Conservation (phyloP, 768 basidiomycete species). For the Trametopsis cervina region DNA sequence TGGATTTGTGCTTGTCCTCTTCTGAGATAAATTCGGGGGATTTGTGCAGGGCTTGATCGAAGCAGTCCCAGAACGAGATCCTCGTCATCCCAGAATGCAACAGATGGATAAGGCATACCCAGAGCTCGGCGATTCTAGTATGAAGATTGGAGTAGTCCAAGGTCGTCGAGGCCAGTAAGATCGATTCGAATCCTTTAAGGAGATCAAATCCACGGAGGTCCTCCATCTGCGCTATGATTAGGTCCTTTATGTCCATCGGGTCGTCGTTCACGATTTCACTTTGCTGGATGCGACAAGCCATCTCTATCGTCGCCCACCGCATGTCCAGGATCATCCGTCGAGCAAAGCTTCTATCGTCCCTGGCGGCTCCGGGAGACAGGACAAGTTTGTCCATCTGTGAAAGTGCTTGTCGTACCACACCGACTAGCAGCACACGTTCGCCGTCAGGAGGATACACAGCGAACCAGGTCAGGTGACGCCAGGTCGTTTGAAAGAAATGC, state of each 20-base stretch:
- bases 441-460: background rate
- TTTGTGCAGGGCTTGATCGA: background rate
- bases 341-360: slow-evolving; percentile 23
- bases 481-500: background rate
- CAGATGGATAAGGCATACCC: slow-evolving; percentile 71
- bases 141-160: slow-evolving; percentile 28
- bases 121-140: slow-evolving; percentile 50
- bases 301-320: slow-evolving; percentile 63
- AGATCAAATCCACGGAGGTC: slow-evolving; percentile 51
- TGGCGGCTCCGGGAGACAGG: slow-evolving; percentile 7
- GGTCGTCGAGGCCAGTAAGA: slow-evolving; percentile 27
- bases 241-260: slow-evolving; percentile 16
- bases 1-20: slow-evolving; percentile 24
- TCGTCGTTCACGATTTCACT: slow-evolving; percentile 13
- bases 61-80: slow-evolving; percentile 4
- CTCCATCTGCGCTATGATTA: slow-evolving; percentile 34
- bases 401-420: background rate
- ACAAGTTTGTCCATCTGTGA: background rate
- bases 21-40: background rate
- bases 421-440: background rate
- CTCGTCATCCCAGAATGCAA: slow-evolving; percentile 1
- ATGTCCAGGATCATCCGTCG: slow-evolving; percentile 36
- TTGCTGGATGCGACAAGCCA: slow-evolving; percentile 16
- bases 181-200: slow-evolving; percentile 33
- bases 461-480: background rate